Evolutionary conservation across 257 asterid species (phyloP).

Genomic region (Salvia splendens): DNA sequence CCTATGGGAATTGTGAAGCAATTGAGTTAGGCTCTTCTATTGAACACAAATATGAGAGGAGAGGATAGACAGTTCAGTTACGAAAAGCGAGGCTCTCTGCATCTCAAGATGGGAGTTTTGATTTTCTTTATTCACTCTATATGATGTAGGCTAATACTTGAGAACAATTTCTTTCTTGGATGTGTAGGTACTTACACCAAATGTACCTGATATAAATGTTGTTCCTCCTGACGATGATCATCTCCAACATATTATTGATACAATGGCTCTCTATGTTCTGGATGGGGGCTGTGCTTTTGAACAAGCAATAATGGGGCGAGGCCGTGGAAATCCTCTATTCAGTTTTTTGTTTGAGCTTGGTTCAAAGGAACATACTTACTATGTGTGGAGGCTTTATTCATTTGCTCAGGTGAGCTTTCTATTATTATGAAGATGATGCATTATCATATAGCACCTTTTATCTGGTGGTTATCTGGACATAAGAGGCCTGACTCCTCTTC

Average conservation of each 20-base stretch:
- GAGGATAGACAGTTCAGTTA: neutral
- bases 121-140: constrained; percentile 10
- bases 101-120: constrained; percentile 6
- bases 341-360: constrained; percentile 92
- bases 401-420: constrained; percentile 76
- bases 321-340: constrained; percentile 74
- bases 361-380: constrained; percentile 87
- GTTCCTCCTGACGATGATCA: constrained; percentile 81
- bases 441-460: too few species aligned
- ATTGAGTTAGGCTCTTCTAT: neutral
- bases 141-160: constrained; percentile 19
- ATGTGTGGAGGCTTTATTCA: constrained; percentile 97
- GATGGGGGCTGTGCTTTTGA: constrained; percentile 98
- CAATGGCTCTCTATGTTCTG: constrained; percentile 93
- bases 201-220: constrained; percentile 84
- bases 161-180: constrained; percentile 31
- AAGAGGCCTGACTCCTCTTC: too few species aligned
- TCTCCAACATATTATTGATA: constrained; percentile 80
- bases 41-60: constrained; percentile 6
- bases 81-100: constrained; percentile 19
- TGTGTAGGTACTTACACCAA: constrained; percentile 83
- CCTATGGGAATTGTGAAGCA: constrained; percentile 4
- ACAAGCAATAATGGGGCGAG: constrained; percentile 96
- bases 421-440: neutral
- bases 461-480: too few species aligned